These are phyloP conservation scores for Talaromyces sp. DNA, from an alignment of 2,329 filamentous ascomycete species.

Conservation along the genomic window DNA sequence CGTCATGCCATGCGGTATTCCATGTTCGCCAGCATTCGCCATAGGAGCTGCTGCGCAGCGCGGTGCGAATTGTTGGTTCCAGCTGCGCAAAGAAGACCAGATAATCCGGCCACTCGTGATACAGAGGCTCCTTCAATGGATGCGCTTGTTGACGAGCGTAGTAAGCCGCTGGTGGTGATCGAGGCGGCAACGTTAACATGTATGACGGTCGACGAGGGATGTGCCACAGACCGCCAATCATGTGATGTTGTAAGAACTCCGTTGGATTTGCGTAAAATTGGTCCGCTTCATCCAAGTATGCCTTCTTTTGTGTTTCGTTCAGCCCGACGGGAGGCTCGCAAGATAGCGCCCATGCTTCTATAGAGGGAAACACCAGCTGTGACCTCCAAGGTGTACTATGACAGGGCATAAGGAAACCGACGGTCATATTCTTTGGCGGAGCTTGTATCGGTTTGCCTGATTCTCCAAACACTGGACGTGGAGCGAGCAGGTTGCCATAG, in stretches of 20 bases:
- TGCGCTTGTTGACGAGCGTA: constrained; percentile 11
- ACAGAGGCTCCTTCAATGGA: constrained; percentile 1
- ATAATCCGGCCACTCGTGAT: constrained; percentile 49
- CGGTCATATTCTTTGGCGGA: constrained; percentile 46
- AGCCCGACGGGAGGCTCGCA: constrained; percentile 85
- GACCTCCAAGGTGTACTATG: constrained; percentile 95
- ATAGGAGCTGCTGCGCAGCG: constrained; percentile 52
- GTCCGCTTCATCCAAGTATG: constrained; percentile 86
- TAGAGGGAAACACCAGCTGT: constrained; percentile 71
- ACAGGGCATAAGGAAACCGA: constrained; percentile 89
- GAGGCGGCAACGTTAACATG: constrained; percentile 14
- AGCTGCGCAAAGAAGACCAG: constrained; percentile 58
- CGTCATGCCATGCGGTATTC: constrained; percentile 64
- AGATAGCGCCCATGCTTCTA: constrained; percentile 78
- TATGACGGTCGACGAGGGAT: constrained; percentile 38
- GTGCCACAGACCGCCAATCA: constrained; percentile 39
- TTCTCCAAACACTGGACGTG: constrained; percentile 24
- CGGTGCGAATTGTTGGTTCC: constrained; percentile 48
- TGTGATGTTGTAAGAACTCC: constrained; percentile 59
- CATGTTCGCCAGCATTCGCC: constrained; percentile 59
- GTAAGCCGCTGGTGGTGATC: constrained; percentile 7
- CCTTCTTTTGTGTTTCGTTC: constrained; percentile 56
- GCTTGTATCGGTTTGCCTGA: constrained; percentile 11
- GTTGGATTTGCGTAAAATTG: constrained; percentile 73
- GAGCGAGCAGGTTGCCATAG: constrained; percentile 25